Evolutionary conservation across 495 filamentous ascomycete genomes (phyloP).

Genomic region (Barbatosphaeria neglecta): DNA sequence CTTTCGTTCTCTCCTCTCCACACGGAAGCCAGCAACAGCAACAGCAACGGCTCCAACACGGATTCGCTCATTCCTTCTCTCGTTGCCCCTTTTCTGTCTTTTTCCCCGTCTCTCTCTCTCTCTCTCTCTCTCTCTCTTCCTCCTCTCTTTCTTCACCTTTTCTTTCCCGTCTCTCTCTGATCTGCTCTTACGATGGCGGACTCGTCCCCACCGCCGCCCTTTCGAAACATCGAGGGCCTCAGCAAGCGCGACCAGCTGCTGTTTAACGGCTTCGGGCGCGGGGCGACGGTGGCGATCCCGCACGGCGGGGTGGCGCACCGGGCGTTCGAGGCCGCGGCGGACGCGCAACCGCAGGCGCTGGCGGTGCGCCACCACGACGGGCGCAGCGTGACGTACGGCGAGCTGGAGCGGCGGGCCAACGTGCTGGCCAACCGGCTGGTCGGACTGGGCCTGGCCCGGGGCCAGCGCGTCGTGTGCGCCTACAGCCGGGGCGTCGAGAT

Average conservation of each 20-base stretch:
- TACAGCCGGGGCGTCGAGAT: slow-evolving; percentile 21
- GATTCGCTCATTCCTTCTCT: background rate
- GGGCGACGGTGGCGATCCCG: slow-evolving; percentile 8
- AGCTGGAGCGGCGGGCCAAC: slow-evolving; percentile 20
- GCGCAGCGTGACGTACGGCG: slow-evolving; percentile 18
- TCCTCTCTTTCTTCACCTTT: background rate
- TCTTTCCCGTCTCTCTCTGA: background rate
- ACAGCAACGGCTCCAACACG: background rate
- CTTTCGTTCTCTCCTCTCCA: background rate
- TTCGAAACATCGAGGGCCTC: slow-evolving; percentile 12
- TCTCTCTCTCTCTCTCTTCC: background rate
- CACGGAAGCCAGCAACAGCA: no score
- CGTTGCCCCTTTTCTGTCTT: background rate
- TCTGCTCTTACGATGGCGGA: no score
- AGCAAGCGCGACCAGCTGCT: slow-evolving; percentile 8
- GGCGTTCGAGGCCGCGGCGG: slow-evolving; percentile 17
- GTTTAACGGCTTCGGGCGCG: slow-evolving; percentile 17
- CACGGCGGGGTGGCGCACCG: slow-evolving; percentile 15
- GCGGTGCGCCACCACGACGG: slow-evolving; percentile 18
- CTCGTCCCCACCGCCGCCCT: no score
- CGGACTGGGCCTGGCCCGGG: slow-evolving; percentile 10
- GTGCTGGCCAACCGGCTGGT: slow-evolving; percentile 16
- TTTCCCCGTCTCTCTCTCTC: no score
- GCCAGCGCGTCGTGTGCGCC: slow-evolving; percentile 17
- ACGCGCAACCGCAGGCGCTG: slow-evolving; percentile 10